Conservation (phyloP, 352 stramenopile species). For the Phytophthora ohioensis region DNA sequence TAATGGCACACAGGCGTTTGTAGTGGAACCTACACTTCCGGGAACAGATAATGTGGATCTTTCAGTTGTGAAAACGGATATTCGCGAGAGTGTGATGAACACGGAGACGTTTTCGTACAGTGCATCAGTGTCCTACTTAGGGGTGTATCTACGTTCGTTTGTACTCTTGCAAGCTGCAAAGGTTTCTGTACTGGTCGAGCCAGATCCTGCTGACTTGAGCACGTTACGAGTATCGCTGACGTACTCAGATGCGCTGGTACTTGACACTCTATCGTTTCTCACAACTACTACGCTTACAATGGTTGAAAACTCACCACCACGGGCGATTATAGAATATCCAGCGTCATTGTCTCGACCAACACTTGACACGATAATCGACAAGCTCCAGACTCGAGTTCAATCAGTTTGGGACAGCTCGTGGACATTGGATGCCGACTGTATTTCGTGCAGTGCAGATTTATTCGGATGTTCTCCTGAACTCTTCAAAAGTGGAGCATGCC, state of each 20-base stretch:
- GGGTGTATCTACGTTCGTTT: slow-evolving; percentile 20
- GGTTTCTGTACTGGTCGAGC: slow-evolving; percentile 6
- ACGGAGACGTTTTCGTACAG: slow-evolving; percentile 17
- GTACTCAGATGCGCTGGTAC: slow-evolving; percentile 19
- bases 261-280: slow-evolving; percentile 11
- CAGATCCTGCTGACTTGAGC: neutral
- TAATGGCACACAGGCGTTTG: slow-evolving; percentile 19
- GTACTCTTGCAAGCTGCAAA: slow-evolving; percentile 15
- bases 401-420: slow-evolving; percentile 5
- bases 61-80: slow-evolving; percentile 14
- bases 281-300: neutral
- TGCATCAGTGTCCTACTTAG: slow-evolving; percentile 24
- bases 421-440: slow-evolving; percentile 14
- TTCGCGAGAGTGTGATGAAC: neutral
- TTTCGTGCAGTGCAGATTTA: slow-evolving; percentile 18
- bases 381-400: slow-evolving; percentile 12
- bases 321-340: slow-evolving; percentile 15
- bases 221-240: slow-evolving; percentile 7
- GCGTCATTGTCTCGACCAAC: slow-evolving; percentile 4
- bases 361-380: slow-evolving; percentile 11
- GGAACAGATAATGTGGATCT: slow-evolving; percentile 24
- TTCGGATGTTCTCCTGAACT: slow-evolving; percentile 11
- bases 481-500: slow-evolving; percentile 10
- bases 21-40: neutral
- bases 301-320: slow-evolving; percentile 5